Conservation (phyloP, 2,329 filamentous ascomycete species). For the Calycina herbarum region DNA sequence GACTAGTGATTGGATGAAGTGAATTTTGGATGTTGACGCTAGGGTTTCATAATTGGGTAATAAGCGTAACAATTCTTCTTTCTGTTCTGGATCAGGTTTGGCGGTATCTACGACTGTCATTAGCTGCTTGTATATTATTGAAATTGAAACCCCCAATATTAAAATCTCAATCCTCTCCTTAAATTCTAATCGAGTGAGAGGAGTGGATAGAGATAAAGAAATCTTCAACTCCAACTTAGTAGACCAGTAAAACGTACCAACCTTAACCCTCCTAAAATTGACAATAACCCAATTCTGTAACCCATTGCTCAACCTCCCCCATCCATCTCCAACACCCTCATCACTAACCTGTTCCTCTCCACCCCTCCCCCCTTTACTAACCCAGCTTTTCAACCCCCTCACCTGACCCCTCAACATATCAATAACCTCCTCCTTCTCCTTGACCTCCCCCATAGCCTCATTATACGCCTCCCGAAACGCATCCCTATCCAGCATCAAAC, state of each 20-base stretch:
- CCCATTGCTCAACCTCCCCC: slow-evolving; percentile 63
- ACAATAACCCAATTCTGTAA: slow-evolving; percentile 74
- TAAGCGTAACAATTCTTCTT: slow-evolving; percentile 47
- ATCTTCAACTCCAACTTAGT: neutral
- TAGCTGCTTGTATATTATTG: slow-evolving; percentile 11
- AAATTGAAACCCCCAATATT: neutral
- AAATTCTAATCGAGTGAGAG: neutral
- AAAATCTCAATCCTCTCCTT: neutral
- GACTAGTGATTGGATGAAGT: slow-evolving; percentile 62
- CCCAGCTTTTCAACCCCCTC: slow-evolving; percentile 68
- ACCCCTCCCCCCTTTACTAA: slow-evolving; percentile 64
- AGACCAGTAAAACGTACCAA: slow-evolving; percentile 39
- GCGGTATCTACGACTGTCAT: slow-evolving; percentile 44
- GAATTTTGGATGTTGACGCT: slow-evolving; percentile 55
- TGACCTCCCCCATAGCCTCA: slow-evolving; percentile 46
- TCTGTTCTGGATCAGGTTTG: slow-evolving; percentile 42
- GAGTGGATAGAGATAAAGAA: neutral
- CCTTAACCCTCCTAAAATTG: slow-evolving; percentile 63
- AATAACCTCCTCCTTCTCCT: slow-evolving; percentile 57
- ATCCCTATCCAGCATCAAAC: slow-evolving; percentile 36
- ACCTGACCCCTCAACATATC: slow-evolving; percentile 58
- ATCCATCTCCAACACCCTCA: slow-evolving; percentile 62
- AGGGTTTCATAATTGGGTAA: slow-evolving; percentile 60
- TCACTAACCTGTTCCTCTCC: slow-evolving; percentile 63
- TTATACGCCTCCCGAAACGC: slow-evolving; percentile 50